These are phyloP conservation scores for Chlorella sorokiniana DNA, from an alignment of 139 green algal species.

Conservation along the genomic window DNA sequence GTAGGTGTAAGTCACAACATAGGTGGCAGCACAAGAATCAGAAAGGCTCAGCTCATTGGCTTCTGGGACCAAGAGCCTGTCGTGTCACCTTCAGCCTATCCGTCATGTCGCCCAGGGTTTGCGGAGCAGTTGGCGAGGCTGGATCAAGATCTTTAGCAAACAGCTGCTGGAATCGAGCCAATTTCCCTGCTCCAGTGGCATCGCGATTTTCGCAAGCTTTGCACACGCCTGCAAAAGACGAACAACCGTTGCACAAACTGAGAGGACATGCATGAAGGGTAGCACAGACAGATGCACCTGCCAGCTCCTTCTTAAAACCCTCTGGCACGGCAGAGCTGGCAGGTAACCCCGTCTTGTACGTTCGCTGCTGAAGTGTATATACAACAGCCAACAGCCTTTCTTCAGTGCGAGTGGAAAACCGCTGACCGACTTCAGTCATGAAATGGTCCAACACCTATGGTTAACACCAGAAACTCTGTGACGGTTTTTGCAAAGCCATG, in stretches of 20 bases:
- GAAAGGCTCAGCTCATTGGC: not conserved
- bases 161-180: constrained; percentile 72
- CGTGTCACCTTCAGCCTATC: constrained; percentile 76
- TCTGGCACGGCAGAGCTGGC: constrained; percentile 70
- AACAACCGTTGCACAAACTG: too few relatives aligned
- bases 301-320: constrained; percentile 77
- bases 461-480: too few relatives aligned
- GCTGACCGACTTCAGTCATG: constrained; percentile 51
- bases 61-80: not conserved
- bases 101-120: constrained; percentile 84
- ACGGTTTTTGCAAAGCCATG: not conserved
- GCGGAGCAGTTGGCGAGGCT: constrained; percentile 71
- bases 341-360: constrained; percentile 79
- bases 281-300: constrained; percentile 9
- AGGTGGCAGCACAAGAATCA: too few relatives aligned
- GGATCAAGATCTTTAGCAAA: constrained; percentile 94
- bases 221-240: constrained; percentile 73
- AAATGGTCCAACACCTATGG: constrained; percentile 41
- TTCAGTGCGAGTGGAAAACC: constrained; percentile 86
- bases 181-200: not conserved
- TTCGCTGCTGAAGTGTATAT: constrained; percentile 91
- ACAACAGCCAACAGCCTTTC: constrained; percentile 95
- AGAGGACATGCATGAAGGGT: not conserved
- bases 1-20: not conserved
- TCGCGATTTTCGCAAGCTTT: constrained; percentile 65